Conservation (phyloP, 2,329 filamentous ascomycete species). For the Pleomassaria siparia region DNA sequence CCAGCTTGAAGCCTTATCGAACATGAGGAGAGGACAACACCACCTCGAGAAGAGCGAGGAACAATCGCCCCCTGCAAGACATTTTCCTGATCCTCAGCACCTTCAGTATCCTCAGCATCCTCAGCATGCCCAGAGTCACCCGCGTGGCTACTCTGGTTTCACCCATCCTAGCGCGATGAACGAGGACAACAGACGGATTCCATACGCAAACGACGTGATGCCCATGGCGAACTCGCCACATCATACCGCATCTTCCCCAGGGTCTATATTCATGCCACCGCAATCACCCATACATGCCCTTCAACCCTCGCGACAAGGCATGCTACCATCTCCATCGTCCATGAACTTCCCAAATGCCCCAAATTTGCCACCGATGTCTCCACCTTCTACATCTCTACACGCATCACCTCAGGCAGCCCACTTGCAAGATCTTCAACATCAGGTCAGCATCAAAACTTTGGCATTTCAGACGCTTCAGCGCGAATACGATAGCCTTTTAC, state of each 20-base stretch:
- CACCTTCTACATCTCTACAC: slow-evolving; percentile 23
- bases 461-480: slow-evolving; percentile 55
- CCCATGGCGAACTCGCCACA: slow-evolving; percentile 22
- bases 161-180: slow-evolving; percentile 10
- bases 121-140: slow-evolving; percentile 1
- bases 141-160: slow-evolving; percentile 17
- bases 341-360: slow-evolving; percentile 24
- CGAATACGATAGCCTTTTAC: slow-evolving; percentile 57
- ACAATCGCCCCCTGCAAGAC: slow-evolving; percentile 20
- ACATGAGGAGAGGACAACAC: slow-evolving; percentile 29
- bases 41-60: slow-evolving; percentile 25
- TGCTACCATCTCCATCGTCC: slow-evolving; percentile 36
- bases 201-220: slow-evolving; percentile 18
- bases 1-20: slow-evolving; percentile 14
- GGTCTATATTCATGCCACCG: slow-evolving; percentile 38
- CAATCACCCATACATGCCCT: slow-evolving; percentile 31
- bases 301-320: slow-evolving; percentile 21
- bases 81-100: slow-evolving; percentile 9
- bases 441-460: slow-evolving; percentile 56
- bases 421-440: slow-evolving; percentile 55
- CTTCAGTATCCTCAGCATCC: slow-evolving; percentile 9
- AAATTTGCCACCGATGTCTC: slow-evolving; percentile 27
- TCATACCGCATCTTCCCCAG: slow-evolving; percentile 47
- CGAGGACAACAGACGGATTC: slow-evolving; percentile 23
- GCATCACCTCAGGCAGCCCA: slow-evolving; percentile 42